Base-by-base conservation (phyloP, 2,329 filamentous ascomycete species). In the Exserohilum rostratum region DNA sequence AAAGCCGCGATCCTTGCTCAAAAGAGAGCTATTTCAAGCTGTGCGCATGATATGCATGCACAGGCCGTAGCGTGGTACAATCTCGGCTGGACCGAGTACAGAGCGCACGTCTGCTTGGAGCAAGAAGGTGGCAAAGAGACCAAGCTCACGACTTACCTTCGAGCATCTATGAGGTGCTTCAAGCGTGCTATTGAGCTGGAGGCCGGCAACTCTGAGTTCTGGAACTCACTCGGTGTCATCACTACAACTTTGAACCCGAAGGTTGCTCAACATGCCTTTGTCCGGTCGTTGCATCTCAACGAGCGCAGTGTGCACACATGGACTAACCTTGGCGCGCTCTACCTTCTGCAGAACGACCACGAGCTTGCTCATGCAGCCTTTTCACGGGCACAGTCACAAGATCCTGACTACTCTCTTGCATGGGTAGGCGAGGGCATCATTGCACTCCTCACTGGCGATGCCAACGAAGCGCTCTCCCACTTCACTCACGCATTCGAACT, bases 1-100 rank as follows among this genome's bases (percentile, higher is more conserved):
- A 84, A 90, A 57, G 86, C 89, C 12, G 85, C 89, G 0, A 90
- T 98, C 25, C 78, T 98, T 15, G 90, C 91, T 5, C 90, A 96
- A 73, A 99, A 98, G 73, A 85, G 90, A 60, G 92, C 92, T 6
- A 87, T 98, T 12, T 79, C 89, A 63, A 84, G 87, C 34, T 89
- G 88, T 13, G 79, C 86, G 0, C 80, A 87, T 54, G 93, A 99
- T 68, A 73, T 85, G 6, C 90, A 97, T 72, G 93, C 93, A 3
- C 93, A 96, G 75, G 91, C 95, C 1, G 90, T 98, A n/a, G 91
- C 93, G 0, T 95, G 93, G 83, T 99, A 96, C 76, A 99, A 99
- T 68, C 80, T 99, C 15, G 95, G 95, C 37, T 98, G 93, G 90
- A 90, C 91, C 1, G 95, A 99, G 73, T 87, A 95, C 70, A 85